Conservation (phyloP, 2,329 filamentous ascomycete genomes). For the Monosporascus cannonballus region DNA sequence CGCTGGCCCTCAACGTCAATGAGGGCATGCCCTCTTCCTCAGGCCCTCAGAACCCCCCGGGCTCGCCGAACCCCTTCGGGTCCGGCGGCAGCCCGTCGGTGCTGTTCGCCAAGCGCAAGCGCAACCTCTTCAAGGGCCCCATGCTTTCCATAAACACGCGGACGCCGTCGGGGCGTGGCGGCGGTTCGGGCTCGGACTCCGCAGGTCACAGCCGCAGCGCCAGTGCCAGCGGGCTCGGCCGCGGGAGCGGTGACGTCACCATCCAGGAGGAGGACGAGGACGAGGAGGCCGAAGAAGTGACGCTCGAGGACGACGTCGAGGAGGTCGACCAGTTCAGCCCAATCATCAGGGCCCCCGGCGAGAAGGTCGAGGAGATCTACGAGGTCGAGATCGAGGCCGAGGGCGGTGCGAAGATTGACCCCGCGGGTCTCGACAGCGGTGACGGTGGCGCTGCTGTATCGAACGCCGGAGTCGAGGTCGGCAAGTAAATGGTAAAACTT, state of each 20-base stretch:
- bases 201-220: constrained; percentile 45
- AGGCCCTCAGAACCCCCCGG: constrained; percentile 32
- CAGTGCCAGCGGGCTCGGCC: constrained; percentile 57
- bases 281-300: constrained; percentile 23
- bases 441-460: too few relatives aligned
- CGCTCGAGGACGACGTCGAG: constrained; percentile 22
- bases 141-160: constrained; percentile 48
- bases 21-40: constrained; percentile 46
- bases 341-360: constrained; percentile 21
- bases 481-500: too few relatives aligned
- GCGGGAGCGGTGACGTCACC: constrained; percentile 69
- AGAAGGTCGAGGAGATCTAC: constrained; percentile 28
- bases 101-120: constrained; percentile 75
- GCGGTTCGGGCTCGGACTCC: constrained; percentile 23
- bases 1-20: constrained; percentile 49
- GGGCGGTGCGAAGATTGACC: background rate
- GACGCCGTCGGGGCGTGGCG: constrained; percentile 21
- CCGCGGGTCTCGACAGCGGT: too few relatives aligned
- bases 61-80: constrained; percentile 53
- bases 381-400: constrained; percentile 16
- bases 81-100: constrained; percentile 46
- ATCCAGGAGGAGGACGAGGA: constrained; percentile 62
- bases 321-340: constrained; percentile 30
- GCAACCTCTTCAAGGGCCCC: constrained; percentile 77
- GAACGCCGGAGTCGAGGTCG: too few relatives aligned